A percentile compares a stretch with the other conserved stretches of the same genome.
phyloP scores from a whole-genome alignment of 495 filamentous ascomycete species.

The Aspergillus affinis region DNA sequence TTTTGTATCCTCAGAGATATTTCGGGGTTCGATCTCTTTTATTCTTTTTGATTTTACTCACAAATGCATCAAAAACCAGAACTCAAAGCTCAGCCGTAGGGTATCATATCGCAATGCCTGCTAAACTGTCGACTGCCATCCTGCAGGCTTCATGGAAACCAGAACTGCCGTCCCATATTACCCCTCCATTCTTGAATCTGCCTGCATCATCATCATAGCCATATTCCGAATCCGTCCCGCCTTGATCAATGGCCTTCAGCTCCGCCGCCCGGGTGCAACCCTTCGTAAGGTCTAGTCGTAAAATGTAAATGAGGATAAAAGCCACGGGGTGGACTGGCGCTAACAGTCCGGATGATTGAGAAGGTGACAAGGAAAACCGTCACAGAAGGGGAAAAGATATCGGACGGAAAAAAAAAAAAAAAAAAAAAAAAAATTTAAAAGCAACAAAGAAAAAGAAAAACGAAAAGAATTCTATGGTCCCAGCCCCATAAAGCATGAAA shows the following conservation, averaged over 20 bases:
- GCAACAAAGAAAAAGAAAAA: slow-evolving; percentile 14
- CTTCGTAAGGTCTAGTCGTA: not conserved
- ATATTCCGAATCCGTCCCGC: not conserved
- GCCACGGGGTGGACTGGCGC: too few relatives aligned
- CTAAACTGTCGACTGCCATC: slow-evolving; percentile 49
- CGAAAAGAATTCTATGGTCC: slow-evolving; percentile 11
- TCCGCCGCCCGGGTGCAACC: not conserved
- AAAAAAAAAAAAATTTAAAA: slow-evolving; percentile 21
- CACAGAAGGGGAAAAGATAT: not conserved
- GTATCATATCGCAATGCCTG: slow-evolving; percentile 54
- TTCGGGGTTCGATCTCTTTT: slow-evolving; percentile 13
- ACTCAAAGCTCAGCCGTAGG: slow-evolving; percentile 47
- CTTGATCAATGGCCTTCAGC: slow-evolving; percentile 1
- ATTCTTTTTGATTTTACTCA: slow-evolving; percentile 15
- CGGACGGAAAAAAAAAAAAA: slow-evolving; percentile 10
- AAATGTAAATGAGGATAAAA: not conserved
- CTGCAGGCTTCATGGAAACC: slow-evolving; percentile 25
- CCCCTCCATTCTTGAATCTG: not conserved
- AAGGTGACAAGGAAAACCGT: not conserved
- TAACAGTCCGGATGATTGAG: too few relatives aligned
- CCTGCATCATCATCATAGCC: not conserved
- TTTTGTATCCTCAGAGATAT: not conserved
- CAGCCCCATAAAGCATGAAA: slow-evolving; percentile 19
- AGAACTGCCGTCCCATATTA: slow-evolving; percentile 6
- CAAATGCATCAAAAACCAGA: slow-evolving; percentile 33